Evolutionary conservation across 805 yeast genomes (phyloP), one percentile per base, ranked within the genome.

Genomic region (Candida fluviatilis): DNA sequence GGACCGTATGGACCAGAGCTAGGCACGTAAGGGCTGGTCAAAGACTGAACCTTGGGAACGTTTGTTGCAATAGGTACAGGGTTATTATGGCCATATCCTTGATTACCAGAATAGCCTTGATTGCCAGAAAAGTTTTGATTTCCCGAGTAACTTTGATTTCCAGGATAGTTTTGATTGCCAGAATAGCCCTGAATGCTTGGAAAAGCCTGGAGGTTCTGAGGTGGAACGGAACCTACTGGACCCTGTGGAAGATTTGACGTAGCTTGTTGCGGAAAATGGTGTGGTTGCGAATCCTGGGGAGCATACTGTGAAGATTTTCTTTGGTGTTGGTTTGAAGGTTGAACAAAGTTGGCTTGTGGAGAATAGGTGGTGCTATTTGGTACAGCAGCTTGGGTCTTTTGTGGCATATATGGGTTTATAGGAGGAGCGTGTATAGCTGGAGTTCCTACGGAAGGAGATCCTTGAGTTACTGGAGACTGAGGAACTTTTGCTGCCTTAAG

Each of bases 1-100:
- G 74, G 74, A 5, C 66, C 73, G 40, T 68, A 68, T 2, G 72
- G 74, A 5, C 74, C 74, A 8, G 69, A 55, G 34, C 58, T 56
- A 1, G 74, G 74, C 8, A 68, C 66, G 44, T 68, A 68, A 2
- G 73, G 72, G 39, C 71, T 64, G 15, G 54, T 21, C 23, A 55
- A 45, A 18, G 62, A 47, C 55, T 15, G 47, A 40, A 4, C 37
- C 35, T 35, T 51, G 47, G 8, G 54, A 6, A 60, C 49, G 36
- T 51, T 54, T 2, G 64, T 61, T 61, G 35, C 47, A 28, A 21
- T 26, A 33, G 30, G 18, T 25, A 12, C 5, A 23, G n/a, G 6
- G 16, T 27, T n/a, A 7, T 5, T 27, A 14, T 14, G 30, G 12
- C 13, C 7, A 14, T 13, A 17, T 11, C 13, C 19, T 30, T 13